Conservation (phyloP, 1,284 basidiomycete species). For the Moesziomyces antarcticus region DNA sequence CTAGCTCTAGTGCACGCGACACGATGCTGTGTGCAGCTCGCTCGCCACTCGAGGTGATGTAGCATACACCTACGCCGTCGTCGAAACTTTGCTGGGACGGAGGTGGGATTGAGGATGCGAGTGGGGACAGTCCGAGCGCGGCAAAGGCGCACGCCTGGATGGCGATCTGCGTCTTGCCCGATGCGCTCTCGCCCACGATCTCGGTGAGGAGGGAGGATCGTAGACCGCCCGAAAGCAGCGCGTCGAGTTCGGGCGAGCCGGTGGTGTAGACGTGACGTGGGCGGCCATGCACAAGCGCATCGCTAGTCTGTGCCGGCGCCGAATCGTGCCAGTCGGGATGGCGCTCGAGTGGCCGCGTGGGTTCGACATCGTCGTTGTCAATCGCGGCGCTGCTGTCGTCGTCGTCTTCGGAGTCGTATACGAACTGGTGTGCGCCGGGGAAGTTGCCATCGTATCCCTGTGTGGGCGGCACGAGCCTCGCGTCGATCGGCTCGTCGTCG, state of each 20-base stretch:
- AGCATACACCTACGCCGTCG: constrained; percentile 15
- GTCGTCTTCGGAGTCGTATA: constrained; percentile 35
- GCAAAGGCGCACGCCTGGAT: constrained; percentile 49
- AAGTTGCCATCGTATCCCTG: constrained; percentile 46
- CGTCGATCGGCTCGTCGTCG: not conserved
- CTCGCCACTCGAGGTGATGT: constrained; percentile 42
- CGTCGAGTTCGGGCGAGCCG: constrained; percentile 42
- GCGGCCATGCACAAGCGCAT: constrained; percentile 24
- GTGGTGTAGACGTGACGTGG: constrained; percentile 20
- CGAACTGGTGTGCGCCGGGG: constrained; percentile 24
- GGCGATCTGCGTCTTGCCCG: constrained; percentile 60
- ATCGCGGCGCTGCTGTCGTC: constrained; percentile 2
- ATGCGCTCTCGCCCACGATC: constrained; percentile 57
- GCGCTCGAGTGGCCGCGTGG: constrained; percentile 6
- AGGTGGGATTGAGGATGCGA: not conserved
- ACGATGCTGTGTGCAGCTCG: constrained; percentile 32
- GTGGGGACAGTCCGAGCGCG: constrained; percentile 31
- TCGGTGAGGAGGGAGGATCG: constrained; percentile 45
- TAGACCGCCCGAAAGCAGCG: constrained; percentile 46
- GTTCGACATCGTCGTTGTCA: constrained; percentile 19
- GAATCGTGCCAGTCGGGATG: not conserved
- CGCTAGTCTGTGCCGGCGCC: not conserved
- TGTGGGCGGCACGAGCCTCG: constrained; percentile 26
- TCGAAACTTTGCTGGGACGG: not conserved
- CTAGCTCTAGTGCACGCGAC: constrained; percentile 21